A percentile compares a stretch with the other conserved stretches of the same genome.
Conservation (phyloP, 495 filamentous ascomycete genomes). For the Aspergillus olivimuriae region DNA sequence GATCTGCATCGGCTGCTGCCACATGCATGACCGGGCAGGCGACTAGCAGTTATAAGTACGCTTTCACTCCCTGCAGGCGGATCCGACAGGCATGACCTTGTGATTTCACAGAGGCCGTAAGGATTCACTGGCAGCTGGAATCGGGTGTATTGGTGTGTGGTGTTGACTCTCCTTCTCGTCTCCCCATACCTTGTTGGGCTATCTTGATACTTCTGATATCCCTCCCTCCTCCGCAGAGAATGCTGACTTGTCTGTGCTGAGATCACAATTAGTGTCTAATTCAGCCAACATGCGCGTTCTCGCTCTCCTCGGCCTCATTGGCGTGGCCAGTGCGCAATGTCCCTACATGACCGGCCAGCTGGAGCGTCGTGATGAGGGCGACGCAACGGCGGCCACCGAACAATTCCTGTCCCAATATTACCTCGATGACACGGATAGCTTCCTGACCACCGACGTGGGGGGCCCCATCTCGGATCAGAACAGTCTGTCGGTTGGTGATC, state of each 20-base stretch:
- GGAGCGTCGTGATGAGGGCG: slow-evolving; percentile 20
- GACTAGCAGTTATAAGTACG: too few species aligned
- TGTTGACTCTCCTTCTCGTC: not conserved
- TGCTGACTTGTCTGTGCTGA: too few species aligned
- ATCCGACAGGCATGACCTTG: too few species aligned
- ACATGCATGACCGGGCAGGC: too few species aligned
- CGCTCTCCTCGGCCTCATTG: slow-evolving; percentile 27
- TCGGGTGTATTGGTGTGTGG: not conserved
- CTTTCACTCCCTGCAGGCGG: too few species aligned
- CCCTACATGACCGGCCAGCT: slow-evolving; percentile 36
- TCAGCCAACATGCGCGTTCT: slow-evolving; percentile 23
- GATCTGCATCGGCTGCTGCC: too few species aligned
- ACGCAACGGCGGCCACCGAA: slow-evolving; percentile 33
- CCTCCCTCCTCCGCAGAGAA: too few species aligned
- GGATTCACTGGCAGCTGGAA: too few species aligned
- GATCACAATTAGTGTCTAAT: too few species aligned
- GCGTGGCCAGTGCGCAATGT: slow-evolving; percentile 36
- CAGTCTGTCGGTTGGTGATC: slow-evolving; percentile 64
- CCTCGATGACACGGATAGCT: slow-evolving; percentile 56
- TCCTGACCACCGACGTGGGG: slow-evolving; percentile 67
- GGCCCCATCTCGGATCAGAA: slow-evolving; percentile 64
- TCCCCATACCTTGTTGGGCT: too few species aligned
- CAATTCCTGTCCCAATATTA: slow-evolving; percentile 52
- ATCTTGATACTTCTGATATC: not conserved
- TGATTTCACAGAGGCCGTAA: too few species aligned